Percentiles rank a stretch among this genome's conserved stretches.
These are phyloP conservation scores for Apophysomyces ossiformis DNA, from an alignment of 371 early-diverging fungal species.

Conservation along the genomic window DNA sequence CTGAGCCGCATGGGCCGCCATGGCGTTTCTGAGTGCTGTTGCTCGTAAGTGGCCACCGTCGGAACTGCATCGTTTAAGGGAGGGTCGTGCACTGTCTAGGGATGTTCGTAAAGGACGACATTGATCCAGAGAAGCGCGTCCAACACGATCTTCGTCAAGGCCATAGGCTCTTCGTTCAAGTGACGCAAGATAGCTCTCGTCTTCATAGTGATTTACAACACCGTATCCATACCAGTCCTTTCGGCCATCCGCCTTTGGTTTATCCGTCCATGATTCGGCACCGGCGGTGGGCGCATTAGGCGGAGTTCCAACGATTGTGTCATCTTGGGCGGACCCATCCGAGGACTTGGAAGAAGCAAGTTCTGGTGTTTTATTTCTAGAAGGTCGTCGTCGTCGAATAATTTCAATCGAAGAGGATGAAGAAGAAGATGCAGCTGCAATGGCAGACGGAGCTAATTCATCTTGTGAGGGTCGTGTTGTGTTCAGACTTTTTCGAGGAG, in stretches of 20 bases:
- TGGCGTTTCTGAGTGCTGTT: constrained; percentile 45
- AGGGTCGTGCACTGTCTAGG: constrained; percentile 11
- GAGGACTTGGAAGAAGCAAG: constrained; percentile 25
- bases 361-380: constrained; percentile 23
- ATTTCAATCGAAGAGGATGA: constrained; percentile 15
- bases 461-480: constrained; percentile 18
- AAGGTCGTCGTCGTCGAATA: constrained; percentile 14
- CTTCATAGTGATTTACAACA: constrained; percentile 28
- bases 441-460: constrained; percentile 6
- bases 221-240: constrained; percentile 35
- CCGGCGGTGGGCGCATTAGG: constrained; percentile 13
- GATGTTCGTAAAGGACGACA: constrained; percentile 1
- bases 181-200: constrained; percentile 45
- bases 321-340: constrained; percentile 20
- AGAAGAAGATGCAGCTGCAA: constrained; percentile 3
- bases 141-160: constrained; percentile 12
- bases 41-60: constrained; percentile 47
- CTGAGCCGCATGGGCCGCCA: constrained; percentile 34
- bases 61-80: constrained; percentile 46
- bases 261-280: constrained; percentile 14
- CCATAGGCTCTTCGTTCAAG: constrained; percentile 46
- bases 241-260: constrained; percentile 7
- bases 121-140: constrained; percentile 15
- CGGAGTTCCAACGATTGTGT: constrained; percentile 14
- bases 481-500: constrained; percentile 24